phyloP scores from a whole-genome alignment of 495 filamentous ascomycete species.

The Annulohypoxylon maeteangense region DNA sequence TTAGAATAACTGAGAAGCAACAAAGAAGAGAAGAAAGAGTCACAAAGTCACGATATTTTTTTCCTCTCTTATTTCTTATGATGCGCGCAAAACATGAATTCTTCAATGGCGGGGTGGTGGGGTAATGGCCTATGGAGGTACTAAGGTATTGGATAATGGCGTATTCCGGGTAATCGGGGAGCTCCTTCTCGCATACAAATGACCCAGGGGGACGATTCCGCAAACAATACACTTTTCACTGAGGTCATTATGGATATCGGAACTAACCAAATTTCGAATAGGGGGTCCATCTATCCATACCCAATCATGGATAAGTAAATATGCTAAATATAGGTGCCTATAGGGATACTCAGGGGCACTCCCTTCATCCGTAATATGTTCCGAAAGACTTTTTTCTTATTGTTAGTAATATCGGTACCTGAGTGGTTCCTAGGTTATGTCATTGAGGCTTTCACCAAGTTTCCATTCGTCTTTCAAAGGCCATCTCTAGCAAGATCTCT shows the following conservation, averaged over 20 bases:
- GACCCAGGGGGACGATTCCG: not conserved
- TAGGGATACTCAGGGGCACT: not conserved
- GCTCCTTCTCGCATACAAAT: not conserved
- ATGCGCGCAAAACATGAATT: conserved; percentile 28
- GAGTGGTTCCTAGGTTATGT: not conserved
- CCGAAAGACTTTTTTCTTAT: not conserved
- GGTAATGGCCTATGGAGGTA: not conserved
- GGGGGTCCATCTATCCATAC: not conserved
- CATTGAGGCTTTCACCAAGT: not conserved
- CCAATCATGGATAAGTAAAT: not conserved
- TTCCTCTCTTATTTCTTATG: conserved; percentile 6
- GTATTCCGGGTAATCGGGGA: conserved; percentile 25
- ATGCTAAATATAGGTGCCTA: not conserved
- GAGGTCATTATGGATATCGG: not conserved
- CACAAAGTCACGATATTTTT: conserved; percentile 25
- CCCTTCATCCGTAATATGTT: conserved; percentile 8
- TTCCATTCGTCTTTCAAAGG: not conserved
- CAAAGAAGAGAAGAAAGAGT: conserved; percentile 6
- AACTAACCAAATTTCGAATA: conserved; percentile 6
- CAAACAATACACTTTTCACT: not conserved
- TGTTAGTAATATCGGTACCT: not conserved
- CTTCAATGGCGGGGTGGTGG: conserved; percentile 31
- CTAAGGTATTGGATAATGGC: not conserved
- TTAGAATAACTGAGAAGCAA: not conserved
- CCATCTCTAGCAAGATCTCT: not conserved